Base-by-base conservation (phyloP, 1,284 basidiomycete genomes). In the Naganishia sp. region DNA sequence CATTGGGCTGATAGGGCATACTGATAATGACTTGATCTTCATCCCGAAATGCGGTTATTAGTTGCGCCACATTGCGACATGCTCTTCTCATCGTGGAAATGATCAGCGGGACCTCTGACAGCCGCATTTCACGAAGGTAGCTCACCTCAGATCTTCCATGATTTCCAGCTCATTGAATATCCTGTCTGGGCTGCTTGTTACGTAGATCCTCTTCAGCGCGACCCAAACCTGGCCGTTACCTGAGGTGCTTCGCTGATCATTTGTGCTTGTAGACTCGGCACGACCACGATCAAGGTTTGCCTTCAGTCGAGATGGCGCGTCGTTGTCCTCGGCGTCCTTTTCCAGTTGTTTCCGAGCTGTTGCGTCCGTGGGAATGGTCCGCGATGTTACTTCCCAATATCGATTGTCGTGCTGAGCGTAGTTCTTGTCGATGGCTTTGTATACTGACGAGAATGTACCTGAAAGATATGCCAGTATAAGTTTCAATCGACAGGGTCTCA, bases 381-480 rank as follows among this genome's bases (percentile, higher is more conserved):
- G 18, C 15, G 11, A 54, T 55, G 50, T n/a, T 13, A 13, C 18
- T 23, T 61, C 13, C 57, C 57, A 61, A 11, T 61, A 61, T 10
- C 57, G 48, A 43, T 61, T 61, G 11, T 65, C 56, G 23, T 60
- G 42, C 18, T 23, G n/a, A 16, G 57, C 48, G 49, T 60, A 50
- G 18, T 60, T 59, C 44, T 55, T 75, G 79, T 99, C 95, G 71
- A 94, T 81, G 0, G 94, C 95, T 75, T 99, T 97, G 84, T 98
- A 99, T 11, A 99, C 95, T 10, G 94, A 94, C 0, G 95, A 98
- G 80, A 99, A 99, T 2, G 95, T 99, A 28, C 95, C 93, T 84
- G 63, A 16, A 15, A 7, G 31, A 45, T 46, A 11, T n/a, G 45
- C 10, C 13, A 39, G 4, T 39, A 13, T 39, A 42, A n/a, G 21